Evolutionary conservation across 495 filamentous ascomycete genomes (phyloP), one percentile per base, ranked within the genome.

Genomic region (Pseudevernia furfuracea): DNA sequence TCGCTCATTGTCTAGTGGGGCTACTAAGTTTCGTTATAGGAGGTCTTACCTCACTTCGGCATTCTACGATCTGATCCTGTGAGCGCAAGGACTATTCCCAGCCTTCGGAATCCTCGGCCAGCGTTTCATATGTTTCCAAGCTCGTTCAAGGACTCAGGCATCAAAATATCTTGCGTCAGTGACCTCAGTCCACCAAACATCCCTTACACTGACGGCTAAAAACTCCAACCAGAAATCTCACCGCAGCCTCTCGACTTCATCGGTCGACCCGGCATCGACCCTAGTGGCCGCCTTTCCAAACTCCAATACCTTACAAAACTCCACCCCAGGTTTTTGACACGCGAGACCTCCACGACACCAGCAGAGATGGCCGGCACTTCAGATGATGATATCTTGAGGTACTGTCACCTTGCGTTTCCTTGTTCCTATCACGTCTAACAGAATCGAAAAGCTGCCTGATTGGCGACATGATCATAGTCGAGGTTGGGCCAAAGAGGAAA

Each of bases 401-500:
- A 49, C 9, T 11, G 8, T 15, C n/a, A 17, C 32, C 4, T 2
- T 43, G 23, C 6, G 11, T 4, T 25, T 12, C 5, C 2, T 14
- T 14, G 4, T 11, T 44, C 14, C 38, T 0, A 23, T 8, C 1
- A 46, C 17, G 44, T 9, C 63, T 43, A 48, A 61, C 37, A 56
- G 21, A n/a, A 1, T 17, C 28, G 32, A 17, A 17, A 41, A 66
- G 64, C 43, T 17, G 28, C 30, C 15, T 66, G 15, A 62, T 8
- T 17, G 32, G 39, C 19, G 59, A 56, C 3, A n/a, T 48, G n/a
- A 25, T 66, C 21, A 66, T 21, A 1, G 25, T 62, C 30, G 44
- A 63, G 5, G 39, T 67, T 23, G 65, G 60, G 17, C 53, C 21
- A 10, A 55, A 63, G 12, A 8, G 23, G 8, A 46, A 59, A 30